Evolutionary conservation across 2,329 filamentous ascomycete genomes (phyloP).

Genomic region (Fusarium bulbicola): DNA sequence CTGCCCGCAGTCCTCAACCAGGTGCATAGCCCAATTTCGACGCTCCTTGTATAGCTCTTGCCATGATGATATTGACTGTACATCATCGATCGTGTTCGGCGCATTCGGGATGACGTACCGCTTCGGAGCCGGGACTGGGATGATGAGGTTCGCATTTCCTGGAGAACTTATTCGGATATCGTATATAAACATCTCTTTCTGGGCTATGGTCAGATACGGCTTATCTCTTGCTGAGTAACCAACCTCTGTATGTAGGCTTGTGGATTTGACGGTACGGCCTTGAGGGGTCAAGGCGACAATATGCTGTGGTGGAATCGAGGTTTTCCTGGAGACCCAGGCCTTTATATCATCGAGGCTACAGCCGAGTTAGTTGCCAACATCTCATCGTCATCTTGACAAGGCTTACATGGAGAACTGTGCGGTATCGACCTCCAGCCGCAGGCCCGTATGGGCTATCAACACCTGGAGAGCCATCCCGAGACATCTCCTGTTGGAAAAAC

Average conservation of each 20-base stretch:
- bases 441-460: constrained; percentile 92
- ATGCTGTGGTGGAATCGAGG: constrained; percentile 76
- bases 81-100: constrained; percentile 84
- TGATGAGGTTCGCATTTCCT: constrained; percentile 54
- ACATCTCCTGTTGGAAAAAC: constrained; percentile 55
- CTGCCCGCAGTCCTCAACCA: constrained; percentile 73
- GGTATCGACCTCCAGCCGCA: constrained; percentile 82
- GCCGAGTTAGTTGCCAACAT: constrained; percentile 17
- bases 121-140: constrained; percentile 61
- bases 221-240: neutral
- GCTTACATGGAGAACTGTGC: constrained; percentile 76
- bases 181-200: constrained; percentile 93
- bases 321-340: constrained; percentile 79
- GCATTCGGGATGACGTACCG: constrained; percentile 69
- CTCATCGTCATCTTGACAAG: neutral
- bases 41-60: constrained; percentile 84
- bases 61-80: constrained; percentile 87
- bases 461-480: constrained; percentile 86
- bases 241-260: constrained; percentile 83
- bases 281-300: constrained; percentile 88
- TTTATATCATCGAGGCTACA: constrained; percentile 83
- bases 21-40: constrained; percentile 77
- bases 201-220: constrained; percentile 19
- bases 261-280: constrained; percentile 84
- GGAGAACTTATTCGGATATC: constrained; percentile 77